Conservation (phyloP, 192 early-diverging fungal species). For the Pilobolus umbonatus region DNA sequence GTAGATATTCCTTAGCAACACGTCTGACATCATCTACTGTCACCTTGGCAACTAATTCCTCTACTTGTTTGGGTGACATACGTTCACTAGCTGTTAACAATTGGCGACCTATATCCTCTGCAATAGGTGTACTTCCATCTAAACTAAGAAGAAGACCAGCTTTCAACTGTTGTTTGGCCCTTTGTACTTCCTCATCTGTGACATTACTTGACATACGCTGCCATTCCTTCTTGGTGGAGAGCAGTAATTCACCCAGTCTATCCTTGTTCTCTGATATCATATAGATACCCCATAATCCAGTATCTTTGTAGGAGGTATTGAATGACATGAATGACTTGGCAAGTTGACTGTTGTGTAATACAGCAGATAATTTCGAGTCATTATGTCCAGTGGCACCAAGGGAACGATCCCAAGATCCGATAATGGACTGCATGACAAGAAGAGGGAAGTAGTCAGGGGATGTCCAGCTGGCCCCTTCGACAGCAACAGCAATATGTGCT, state of each 20-base stretch:
- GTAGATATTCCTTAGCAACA: conserved; percentile 83
- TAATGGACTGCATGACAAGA: conserved; percentile 91
- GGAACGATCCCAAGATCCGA: conserved; percentile 96
- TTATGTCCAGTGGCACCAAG: conserved; percentile 84
- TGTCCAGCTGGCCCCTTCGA: conserved; percentile 95
- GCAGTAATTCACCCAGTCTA: conserved; percentile 81
- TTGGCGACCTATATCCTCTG: conserved; percentile 98
- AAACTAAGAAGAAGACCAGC: conserved; percentile 84
- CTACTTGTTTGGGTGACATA: conserved; percentile 84
- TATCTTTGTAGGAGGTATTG: conserved; percentile 98
- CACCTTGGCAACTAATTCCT: conserved; percentile 77
- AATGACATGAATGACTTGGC: conserved; percentile 99
- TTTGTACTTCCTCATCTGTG: conserved; percentile 87
- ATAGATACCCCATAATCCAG: conserved; percentile 97
- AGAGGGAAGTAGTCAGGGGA: conserved; percentile 93
- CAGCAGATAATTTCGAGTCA: conserved; percentile 80
- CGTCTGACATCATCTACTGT: conserved; percentile 83
- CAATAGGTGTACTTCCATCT: conserved; percentile 92
- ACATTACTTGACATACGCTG: conserved; percentile 79
- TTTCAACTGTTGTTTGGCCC: conserved; percentile 99
- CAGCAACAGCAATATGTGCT: conserved; percentile 96
- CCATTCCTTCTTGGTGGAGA: conserved; percentile 92
- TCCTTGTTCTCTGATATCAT: conserved; percentile 77
- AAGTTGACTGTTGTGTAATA: conserved; percentile 76
- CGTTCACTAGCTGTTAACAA: conserved; percentile 89